A percentile compares a stretch with the other conserved stretches of the same genome.
These are phyloP conservation scores for Macrophomina tecta DNA, from an alignment of 2,329 filamentous ascomycete species.

Conservation along the genomic window DNA sequence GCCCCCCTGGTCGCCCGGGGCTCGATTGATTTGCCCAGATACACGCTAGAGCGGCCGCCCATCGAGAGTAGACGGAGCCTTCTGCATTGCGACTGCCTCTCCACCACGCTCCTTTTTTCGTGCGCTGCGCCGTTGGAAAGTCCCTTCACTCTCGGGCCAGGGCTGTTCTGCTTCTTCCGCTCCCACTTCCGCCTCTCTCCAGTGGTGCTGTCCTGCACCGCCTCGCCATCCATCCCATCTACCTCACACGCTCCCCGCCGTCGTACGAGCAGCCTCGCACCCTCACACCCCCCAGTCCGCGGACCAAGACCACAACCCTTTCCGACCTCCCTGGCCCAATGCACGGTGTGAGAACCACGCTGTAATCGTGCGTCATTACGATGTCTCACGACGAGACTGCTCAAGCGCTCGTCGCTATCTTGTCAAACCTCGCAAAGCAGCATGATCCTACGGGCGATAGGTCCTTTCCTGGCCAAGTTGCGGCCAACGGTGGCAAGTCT, in stretches of 20 bases:
- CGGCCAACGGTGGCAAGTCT: slow-evolving; percentile 60
- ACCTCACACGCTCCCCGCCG: slow-evolving; percentile 21
- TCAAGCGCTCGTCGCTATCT: slow-evolving; percentile 47
- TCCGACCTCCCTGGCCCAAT: slow-evolving; percentile 25
- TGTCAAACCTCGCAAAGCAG: slow-evolving; percentile 57
- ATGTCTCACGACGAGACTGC: slow-evolving; percentile 45
- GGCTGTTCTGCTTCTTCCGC: slow-evolving; percentile 25
- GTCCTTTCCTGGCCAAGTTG: slow-evolving; percentile 52
- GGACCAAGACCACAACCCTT: slow-evolving; percentile 16
- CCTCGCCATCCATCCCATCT: slow-evolving; percentile 24
- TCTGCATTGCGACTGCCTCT: slow-evolving; percentile 28
- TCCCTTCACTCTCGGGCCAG: slow-evolving; percentile 8
- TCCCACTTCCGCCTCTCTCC: slow-evolving; percentile 15
- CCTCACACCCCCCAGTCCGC: slow-evolving; percentile 15
- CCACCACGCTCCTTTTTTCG: slow-evolving; percentile 28
- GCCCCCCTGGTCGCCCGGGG: slow-evolving; percentile 20
- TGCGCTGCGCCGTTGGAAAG: slow-evolving; percentile 22
- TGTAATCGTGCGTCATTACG: slow-evolving; percentile 35
- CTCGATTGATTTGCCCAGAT: slow-evolving; percentile 23
- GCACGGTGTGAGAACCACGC: slow-evolving; percentile 30
- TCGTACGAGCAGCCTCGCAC: slow-evolving; percentile 28
- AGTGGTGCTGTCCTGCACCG: slow-evolving; percentile 14
- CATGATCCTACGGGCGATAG: slow-evolving; percentile 51
- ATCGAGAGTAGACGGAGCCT: slow-evolving; percentile 20
- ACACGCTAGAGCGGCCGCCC: slow-evolving; percentile 12